Conservation (phyloP, 139 green algal species). For the Micromonas pusilla region DNA sequence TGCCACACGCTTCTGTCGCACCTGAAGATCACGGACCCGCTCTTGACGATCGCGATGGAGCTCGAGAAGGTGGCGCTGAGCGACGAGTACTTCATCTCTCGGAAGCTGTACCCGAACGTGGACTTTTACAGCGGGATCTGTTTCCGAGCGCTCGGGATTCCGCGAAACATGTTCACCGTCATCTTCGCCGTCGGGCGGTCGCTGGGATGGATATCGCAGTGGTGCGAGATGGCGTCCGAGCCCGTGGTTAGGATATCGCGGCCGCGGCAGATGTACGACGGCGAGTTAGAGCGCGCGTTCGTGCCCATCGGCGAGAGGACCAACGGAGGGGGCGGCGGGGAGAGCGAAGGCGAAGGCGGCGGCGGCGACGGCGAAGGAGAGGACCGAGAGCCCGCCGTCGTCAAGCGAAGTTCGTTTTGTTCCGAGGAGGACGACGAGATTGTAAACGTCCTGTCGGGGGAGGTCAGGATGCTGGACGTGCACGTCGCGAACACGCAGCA, state of each 20-base stretch:
- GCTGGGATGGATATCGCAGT: conserved; percentile 65
- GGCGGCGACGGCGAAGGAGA: not conserved
- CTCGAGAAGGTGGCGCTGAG: conserved; percentile 55
- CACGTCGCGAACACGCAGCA: no score
- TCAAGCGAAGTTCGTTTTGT: no score
- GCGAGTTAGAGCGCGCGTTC: conserved; percentile 39
- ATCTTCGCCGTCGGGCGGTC: conserved; percentile 62
- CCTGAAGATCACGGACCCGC: conserved; percentile 36
- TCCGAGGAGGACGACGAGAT: no score
- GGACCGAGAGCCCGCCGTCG: no score
- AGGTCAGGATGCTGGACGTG: no score
- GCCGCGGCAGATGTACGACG: conserved; percentile 49
- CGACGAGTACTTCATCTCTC: conserved; percentile 62
- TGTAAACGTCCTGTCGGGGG: no score
- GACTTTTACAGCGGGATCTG: conserved; percentile 73
- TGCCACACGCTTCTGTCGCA: not conserved
- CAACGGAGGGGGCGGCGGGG: no score
- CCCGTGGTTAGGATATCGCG: conserved; percentile 43
- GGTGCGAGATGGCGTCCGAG: conserved; percentile 62
- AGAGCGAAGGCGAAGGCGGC: not conserved
- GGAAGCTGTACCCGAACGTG: conserved; percentile 65
- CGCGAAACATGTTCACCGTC: conserved; percentile 61
- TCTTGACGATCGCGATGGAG: conserved; percentile 62
- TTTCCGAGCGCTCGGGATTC: conserved; percentile 61
- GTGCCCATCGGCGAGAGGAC: conserved; percentile 33